These are phyloP conservation scores for Sporothrix inflata DNA, from an alignment of 2,329 filamentous ascomycete genomes.

Conservation along the genomic window DNA sequence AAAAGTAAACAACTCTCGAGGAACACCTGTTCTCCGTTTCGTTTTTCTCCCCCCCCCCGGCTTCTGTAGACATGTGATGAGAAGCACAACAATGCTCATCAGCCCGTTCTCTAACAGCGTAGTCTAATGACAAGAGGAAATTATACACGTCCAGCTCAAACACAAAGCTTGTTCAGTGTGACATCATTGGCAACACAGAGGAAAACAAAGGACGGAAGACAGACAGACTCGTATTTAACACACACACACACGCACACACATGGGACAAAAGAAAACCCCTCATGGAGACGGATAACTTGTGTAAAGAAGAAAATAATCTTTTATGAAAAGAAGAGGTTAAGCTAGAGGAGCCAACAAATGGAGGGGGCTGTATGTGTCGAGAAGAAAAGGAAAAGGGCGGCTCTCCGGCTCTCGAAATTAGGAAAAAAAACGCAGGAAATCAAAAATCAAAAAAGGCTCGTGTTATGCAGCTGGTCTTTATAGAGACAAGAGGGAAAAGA, in stretches of 20 bases:
- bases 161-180: neutral
- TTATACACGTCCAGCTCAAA: neutral
- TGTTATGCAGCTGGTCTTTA: conserved; percentile 17
- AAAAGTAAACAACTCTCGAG: neutral
- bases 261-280: neutral
- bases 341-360: neutral
- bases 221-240: neutral
- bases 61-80: too few species aligned
- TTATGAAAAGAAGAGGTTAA: neutral
- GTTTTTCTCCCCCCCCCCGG: too few species aligned
- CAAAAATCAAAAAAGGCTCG: conserved; percentile 15
- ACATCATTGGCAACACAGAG: neutral
- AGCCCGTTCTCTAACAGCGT: neutral
- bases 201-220: neutral
- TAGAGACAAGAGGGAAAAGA: neutral
- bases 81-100: too few species aligned
- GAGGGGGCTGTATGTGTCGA: neutral
- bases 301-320: conserved; percentile 3
- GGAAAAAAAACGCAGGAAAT: neutral
- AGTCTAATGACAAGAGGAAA: neutral
- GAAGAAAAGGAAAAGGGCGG: neutral
- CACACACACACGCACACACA: neutral
- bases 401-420: neutral
- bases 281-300: neutral
- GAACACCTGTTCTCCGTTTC: too few species aligned